Base-by-base conservation (phyloP, 306 rosid genomes). In the Oemleria cerasiformis region DNA sequence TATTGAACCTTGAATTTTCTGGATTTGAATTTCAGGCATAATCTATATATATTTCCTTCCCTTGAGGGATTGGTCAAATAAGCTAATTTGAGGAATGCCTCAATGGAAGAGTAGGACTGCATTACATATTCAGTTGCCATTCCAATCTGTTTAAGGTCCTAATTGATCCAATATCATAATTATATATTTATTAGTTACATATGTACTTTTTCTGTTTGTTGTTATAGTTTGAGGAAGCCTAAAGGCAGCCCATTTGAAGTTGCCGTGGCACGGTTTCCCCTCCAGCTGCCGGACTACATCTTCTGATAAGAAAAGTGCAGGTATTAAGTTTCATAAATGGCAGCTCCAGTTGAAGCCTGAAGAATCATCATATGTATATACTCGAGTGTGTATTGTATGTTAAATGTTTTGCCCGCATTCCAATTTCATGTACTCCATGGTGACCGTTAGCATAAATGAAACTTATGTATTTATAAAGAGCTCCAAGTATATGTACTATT, bases 241-340 rank as follows among this genome's bases (percentile, higher is more conserved):
- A 65, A 69, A 77, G 92, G 88, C 50, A 84, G 76, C 19, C 81
- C 91, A n/a, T 92, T 90, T 79, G 73, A 65, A 70, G 98, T 70
- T 57, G 61, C 39, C 74, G 98, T 87, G 77, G 92, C 88, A 23
- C 81, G 54, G 77, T 81, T 90, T 79, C 90, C 91, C 15, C 91
- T 90, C 19, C 83, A 87, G 81, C 80, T 81, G 61, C 96, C 98
- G 34, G 91, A 87, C 71, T 92, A 88, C 82, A 78, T 92, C 61
- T 92, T 75, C 92, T 92, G 89, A 92, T 71, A 20, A 36, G 11
- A 5, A 17, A 59, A 7, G 8, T 68, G 50, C 39, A 0, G 4
- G 19, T 3, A 9, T 17, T 36, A 14, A 9, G 6, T 25, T 25
- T 25, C 2, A 25, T 25, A 25, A 25, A 13, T 30, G n/a, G 63